Conservation (phyloP, 2,329 filamentous ascomycete genomes). For the Leptographium lundbergii region DNA sequence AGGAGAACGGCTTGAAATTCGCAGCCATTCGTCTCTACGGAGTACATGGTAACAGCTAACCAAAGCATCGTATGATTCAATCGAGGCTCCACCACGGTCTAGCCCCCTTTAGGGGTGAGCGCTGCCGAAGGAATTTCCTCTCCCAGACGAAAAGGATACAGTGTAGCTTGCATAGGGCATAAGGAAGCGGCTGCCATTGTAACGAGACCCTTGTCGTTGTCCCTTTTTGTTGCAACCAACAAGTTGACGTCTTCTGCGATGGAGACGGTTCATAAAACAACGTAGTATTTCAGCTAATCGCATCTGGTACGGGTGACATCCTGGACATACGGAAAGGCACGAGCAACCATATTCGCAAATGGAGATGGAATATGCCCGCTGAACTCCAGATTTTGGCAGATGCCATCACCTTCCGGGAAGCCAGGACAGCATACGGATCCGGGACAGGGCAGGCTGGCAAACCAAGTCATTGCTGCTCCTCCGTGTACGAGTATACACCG, state of each 20-base stretch:
- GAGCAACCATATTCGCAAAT: background rate
- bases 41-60: background rate
- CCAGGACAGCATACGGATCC: too few relatives aligned
- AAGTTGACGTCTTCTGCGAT: background rate
- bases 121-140: background rate
- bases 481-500: too few relatives aligned
- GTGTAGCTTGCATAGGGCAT: too few relatives aligned
- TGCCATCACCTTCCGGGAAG: too few relatives aligned
- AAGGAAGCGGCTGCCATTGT: too few relatives aligned
- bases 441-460: too few relatives aligned
- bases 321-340: background rate
- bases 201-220: background rate
- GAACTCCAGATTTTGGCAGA: too few relatives aligned
- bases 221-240: background rate
- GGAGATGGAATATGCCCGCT: too few relatives aligned
- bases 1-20: background rate
- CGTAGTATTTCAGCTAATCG: background rate
- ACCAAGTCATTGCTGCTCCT: too few relatives aligned
- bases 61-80: background rate
- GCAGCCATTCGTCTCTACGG: background rate
- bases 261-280: background rate
- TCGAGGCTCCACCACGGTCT: background rate
- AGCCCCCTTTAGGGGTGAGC: background rate
- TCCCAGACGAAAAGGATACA: background rate
- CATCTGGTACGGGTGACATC: background rate